A percentile compares a stretch with the other conserved stretches of the same genome.
Conservation (phyloP, 108 stramenopile genomes). For the Stephanodiscus triporus region DNA sequence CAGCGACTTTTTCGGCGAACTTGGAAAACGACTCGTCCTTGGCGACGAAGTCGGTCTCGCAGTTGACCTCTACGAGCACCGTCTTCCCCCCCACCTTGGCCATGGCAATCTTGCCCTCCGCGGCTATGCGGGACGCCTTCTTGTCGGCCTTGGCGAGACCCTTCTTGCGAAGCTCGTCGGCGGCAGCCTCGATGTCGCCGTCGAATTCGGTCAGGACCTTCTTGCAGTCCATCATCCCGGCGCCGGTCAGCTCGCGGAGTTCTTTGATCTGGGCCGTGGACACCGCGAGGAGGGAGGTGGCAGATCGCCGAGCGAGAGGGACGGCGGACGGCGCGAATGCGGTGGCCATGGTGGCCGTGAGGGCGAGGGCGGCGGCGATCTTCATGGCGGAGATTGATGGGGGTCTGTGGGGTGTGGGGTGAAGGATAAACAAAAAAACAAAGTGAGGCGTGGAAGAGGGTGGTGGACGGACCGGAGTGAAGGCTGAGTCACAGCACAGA, state of each 20-base stretch:
- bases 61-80: conserved; percentile 88
- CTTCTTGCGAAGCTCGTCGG: conserved; percentile 73
- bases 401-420: background rate
- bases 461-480: background rate
- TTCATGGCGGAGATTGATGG: conserved; percentile 36
- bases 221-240: conserved; percentile 93
- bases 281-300: conserved; percentile 29
- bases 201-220: conserved; percentile 74
- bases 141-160: conserved; percentile 85
- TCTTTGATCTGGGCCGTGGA: conserved; percentile 72
- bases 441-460: background rate
- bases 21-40: conserved; percentile 68
- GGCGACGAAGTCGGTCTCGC: conserved; percentile 89
- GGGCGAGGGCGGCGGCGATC: conserved; percentile 43
- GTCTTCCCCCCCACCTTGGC: conserved; percentile 58
- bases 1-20: conserved; percentile 69
- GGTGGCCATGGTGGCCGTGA: conserved; percentile 44
- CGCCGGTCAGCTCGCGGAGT: conserved; percentile 72
- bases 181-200: conserved; percentile 79
- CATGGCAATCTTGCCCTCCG: conserved; percentile 77
- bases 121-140: conserved; percentile 77
- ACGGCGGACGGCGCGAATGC: conserved; percentile 46
- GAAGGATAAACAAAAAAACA: background rate
- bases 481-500: background rate
- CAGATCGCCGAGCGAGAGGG: conserved; percentile 18